Evolutionary conservation across 345 rosid species (phyloP).

Genomic region (Citrus glauca): DNA sequence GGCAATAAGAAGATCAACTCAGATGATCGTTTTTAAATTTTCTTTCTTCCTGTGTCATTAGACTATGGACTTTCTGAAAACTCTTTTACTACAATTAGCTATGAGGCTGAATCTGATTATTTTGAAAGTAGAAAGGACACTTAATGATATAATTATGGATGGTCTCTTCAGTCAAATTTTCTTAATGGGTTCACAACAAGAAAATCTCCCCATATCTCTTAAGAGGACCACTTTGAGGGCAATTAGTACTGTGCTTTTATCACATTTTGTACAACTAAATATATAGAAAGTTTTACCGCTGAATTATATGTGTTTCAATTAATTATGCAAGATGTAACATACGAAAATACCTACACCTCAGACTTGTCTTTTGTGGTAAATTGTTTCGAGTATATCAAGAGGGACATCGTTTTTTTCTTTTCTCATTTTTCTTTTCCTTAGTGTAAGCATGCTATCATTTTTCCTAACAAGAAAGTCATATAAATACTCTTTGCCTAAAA

Average conservation of each 20-base stretch:
- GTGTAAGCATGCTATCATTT: background rate
- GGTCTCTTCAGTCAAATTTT: background rate
- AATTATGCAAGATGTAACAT: background rate
- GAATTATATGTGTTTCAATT: background rate
- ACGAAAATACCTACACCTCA: background rate
- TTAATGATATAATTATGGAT: background rate
- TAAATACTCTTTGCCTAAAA: background rate
- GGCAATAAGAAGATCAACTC: background rate
- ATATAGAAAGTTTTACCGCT: background rate
- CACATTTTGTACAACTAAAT: no score
- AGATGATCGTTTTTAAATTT: background rate
- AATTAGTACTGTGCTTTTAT: background rate
- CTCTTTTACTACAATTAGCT: constrained; percentile 12
- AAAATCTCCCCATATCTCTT: constrained; percentile 23
- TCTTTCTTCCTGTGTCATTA: background rate
- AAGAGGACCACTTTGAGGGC: constrained; percentile 27
- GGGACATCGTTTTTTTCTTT: background rate
- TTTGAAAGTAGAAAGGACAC: background rate
- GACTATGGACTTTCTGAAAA: constrained; percentile 7
- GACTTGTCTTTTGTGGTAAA: background rate
- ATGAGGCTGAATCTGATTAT: background rate
- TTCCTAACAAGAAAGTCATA: background rate
- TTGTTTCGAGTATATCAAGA: background rate
- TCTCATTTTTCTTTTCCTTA: background rate
- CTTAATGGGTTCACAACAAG: constrained; percentile 15